These are phyloP conservation scores for Wickerhamiella pararugosa DNA, from an alignment of 1,139 yeast species.

Conservation along the genomic window DNA sequence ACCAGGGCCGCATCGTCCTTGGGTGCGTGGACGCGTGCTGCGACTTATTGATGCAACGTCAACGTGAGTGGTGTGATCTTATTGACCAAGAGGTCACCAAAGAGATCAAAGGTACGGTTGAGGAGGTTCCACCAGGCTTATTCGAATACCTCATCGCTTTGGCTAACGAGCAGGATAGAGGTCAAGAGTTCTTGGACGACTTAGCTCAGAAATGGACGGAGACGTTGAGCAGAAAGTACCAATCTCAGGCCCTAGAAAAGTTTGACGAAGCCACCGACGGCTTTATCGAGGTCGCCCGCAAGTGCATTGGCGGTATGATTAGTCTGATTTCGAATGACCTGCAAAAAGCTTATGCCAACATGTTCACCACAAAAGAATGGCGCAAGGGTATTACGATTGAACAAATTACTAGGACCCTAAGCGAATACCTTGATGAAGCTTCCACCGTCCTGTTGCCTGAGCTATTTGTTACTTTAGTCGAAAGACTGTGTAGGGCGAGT, in stretches of 20 bases:
- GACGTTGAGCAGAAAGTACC: constrained; percentile 50
- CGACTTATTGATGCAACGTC: constrained; percentile 43
- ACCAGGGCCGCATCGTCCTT: constrained; percentile 64
- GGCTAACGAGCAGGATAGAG: constrained; percentile 77
- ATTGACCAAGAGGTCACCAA: constrained; percentile 43
- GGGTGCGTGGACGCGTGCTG: constrained; percentile 76
- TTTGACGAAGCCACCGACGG: constrained; percentile 48
- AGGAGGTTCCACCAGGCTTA: constrained; percentile 50
- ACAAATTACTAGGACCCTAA: constrained; percentile 57
- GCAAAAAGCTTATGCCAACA: constrained; percentile 31
- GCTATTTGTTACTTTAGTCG: constrained; percentile 38
- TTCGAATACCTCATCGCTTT: constrained; percentile 71
- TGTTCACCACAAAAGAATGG: constrained; percentile 29
- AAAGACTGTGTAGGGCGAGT: constrained; percentile 37
- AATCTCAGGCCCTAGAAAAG: constrained; percentile 11
- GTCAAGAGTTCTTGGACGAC: constrained; percentile 67
- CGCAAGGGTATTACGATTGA: constrained; percentile 35
- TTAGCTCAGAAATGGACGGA: constrained; percentile 50
- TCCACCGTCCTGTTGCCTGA: constrained; percentile 33
- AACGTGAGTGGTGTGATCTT: constrained; percentile 41
- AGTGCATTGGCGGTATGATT: constrained; percentile 47
- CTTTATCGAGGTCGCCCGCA: constrained; percentile 60
- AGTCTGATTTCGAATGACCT: constrained; percentile 61
- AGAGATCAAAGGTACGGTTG: constrained; percentile 20
- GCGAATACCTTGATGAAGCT: constrained; percentile 58